Evolutionary conservation across 2,329 filamentous ascomycete species (phyloP).

Genomic region (Diaporthe helianthi): DNA sequence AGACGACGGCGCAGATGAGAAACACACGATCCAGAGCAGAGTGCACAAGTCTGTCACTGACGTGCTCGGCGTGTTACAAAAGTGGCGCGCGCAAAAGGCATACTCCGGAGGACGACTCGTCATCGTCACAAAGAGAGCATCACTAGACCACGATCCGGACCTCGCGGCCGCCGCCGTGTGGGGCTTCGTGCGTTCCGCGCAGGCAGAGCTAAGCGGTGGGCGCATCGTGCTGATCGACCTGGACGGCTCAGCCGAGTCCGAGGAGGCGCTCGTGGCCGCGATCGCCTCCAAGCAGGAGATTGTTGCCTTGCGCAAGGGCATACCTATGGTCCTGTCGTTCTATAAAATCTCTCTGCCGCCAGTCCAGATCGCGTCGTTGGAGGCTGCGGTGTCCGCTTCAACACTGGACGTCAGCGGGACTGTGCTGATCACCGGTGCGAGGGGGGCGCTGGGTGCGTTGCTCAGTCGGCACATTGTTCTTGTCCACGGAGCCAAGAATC

Average conservation of each 20-base stretch:
- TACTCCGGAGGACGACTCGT: background rate
- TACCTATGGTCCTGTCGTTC: background rate
- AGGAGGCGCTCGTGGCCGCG: background rate
- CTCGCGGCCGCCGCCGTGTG: background rate
- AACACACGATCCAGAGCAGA: background rate
- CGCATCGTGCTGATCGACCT: conserved; percentile 9
- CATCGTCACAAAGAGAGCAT: background rate
- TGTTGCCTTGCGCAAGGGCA: background rate
- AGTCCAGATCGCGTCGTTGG: background rate
- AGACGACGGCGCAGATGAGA: no score
- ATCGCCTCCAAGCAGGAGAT: background rate
- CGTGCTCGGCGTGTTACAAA: background rate
- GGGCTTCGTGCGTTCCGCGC: background rate
- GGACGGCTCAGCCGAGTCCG: background rate
- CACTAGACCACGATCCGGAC: background rate
- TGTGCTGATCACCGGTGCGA: conserved; percentile 6
- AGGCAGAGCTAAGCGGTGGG: background rate
- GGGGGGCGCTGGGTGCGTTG: background rate
- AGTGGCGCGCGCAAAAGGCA: background rate
- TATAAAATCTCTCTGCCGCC: background rate
- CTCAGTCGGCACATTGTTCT: background rate
- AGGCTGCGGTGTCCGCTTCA: background rate
- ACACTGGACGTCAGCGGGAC: conserved; percentile 1
- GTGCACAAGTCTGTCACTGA: background rate
- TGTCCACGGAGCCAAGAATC: background rate